Evolutionary conservation across 768 basidiomycete species (phyloP).

Genomic region (Agaricus bisporus): DNA sequence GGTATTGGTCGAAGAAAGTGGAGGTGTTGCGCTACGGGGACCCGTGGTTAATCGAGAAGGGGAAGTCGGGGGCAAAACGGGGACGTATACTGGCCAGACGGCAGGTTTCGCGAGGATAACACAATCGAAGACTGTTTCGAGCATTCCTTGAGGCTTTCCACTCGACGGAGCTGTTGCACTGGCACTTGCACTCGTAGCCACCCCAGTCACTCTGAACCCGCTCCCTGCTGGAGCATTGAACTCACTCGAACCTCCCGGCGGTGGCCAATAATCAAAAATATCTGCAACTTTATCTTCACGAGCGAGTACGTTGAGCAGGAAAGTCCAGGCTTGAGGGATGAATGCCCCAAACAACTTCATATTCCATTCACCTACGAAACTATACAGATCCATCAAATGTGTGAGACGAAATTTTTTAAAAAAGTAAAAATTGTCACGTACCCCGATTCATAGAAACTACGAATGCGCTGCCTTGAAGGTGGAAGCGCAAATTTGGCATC

Average conservation of each 20-base stretch:
- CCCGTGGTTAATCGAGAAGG: not conserved
- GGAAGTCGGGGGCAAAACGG: not conserved
- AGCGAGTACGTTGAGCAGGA: slow-evolving; percentile 25
- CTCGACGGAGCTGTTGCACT: slow-evolving; percentile 10
- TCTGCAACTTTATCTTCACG: slow-evolving; percentile 16
- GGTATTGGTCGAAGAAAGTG: not conserved
- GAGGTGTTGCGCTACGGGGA: not conserved
- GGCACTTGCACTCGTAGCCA: slow-evolving; percentile 22
- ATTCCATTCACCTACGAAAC: slow-evolving; percentile 45
- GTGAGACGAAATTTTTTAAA: not conserved
- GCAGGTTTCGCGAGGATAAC: slow-evolving; percentile 15
- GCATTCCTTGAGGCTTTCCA: slow-evolving; percentile 23
- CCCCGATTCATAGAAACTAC: slow-evolving; percentile 34
- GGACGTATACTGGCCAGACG: slow-evolving; percentile 29
- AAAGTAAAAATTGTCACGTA: slow-evolving; percentile 14
- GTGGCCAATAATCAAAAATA: slow-evolving; percentile 37
- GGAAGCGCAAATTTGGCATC: slow-evolving; percentile 43
- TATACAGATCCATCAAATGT: slow-evolving; percentile 13
- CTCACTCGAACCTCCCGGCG: slow-evolving; percentile 10
- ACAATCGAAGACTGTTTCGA: slow-evolving; percentile 21
- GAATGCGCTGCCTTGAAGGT: slow-evolving; percentile 35
- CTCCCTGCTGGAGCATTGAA: not conserved
- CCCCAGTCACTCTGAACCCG: slow-evolving; percentile 9
- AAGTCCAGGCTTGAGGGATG: slow-evolving; percentile 39
- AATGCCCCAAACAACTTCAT: slow-evolving; percentile 34